Percentiles rank a stretch among this genome's conserved stretches.
These are phyloP conservation scores for Nannizzia gypsea DNA, from an alignment of 2,329 filamentous ascomycete species.

Conservation along the genomic window DNA sequence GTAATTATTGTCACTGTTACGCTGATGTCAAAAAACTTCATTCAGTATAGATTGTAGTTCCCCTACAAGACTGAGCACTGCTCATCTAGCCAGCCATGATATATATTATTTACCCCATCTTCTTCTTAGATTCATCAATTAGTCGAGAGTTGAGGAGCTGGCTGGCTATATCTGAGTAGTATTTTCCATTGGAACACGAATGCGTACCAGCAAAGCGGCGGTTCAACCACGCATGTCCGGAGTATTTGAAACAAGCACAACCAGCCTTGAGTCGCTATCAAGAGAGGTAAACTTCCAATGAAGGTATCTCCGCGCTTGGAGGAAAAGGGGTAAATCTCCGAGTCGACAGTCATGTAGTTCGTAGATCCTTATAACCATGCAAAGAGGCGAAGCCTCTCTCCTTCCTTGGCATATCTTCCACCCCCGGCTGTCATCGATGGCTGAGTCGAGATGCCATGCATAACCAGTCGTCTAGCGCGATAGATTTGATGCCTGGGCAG, in stretches of 20 bases:
- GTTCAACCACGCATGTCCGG: not conserved
- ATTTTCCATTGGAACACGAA: too few species aligned
- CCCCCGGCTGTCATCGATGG: not conserved
- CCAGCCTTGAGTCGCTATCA: not conserved
- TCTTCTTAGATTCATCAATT: too few species aligned
- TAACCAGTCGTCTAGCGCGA: not conserved
- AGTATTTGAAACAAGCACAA: not conserved
- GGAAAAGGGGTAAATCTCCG: not conserved
- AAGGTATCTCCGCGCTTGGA: not conserved
- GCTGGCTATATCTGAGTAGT: too few species aligned
- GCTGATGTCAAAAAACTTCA: too few species aligned
- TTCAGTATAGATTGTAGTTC: too few species aligned
- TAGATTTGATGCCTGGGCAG: not conserved
- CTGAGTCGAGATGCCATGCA: not conserved
- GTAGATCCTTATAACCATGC: not conserved
- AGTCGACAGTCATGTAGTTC: not conserved
- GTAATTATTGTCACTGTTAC: too few species aligned
- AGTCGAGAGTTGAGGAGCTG: too few species aligned
- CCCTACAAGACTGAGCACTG: too few species aligned
- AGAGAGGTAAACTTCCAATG: not conserved
- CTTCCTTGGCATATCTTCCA: too few species aligned
- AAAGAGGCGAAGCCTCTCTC: not conserved
- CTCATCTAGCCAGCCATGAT: too few species aligned
- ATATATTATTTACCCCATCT: too few species aligned
- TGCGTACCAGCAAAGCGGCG: too few species aligned